These are phyloP conservation scores for Chlorophyllum brunneum DNA, from an alignment of 768 basidiomycete genomes.

Conservation along the genomic window DNA sequence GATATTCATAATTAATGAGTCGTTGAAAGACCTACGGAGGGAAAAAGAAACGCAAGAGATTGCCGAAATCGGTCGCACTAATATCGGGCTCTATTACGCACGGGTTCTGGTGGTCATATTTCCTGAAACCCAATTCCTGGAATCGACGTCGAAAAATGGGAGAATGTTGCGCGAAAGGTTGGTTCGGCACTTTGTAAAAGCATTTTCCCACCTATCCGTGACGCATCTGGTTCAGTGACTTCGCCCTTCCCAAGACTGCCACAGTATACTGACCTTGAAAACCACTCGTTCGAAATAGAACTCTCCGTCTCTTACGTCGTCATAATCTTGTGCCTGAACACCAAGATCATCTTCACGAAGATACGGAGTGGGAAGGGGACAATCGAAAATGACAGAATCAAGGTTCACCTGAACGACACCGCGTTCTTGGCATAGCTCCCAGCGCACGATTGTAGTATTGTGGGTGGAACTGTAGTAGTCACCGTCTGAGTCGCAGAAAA, in stretches of 20 bases:
- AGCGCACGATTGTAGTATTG: not conserved
- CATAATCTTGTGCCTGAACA: not conserved
- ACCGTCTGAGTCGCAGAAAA: not conserved
- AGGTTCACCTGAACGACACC: not conserved
- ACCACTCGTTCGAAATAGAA: constrained; percentile 9
- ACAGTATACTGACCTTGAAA: not conserved
- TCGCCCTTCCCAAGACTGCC: not conserved
- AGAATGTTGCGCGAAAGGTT: constrained; percentile 5
- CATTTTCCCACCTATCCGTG: not conserved
- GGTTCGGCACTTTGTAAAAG: constrained; percentile 4
- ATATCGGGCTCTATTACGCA: not conserved
- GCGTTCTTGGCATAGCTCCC: not conserved
- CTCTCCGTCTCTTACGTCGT: not conserved
- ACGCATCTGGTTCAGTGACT: no score
- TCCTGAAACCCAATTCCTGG: not conserved
- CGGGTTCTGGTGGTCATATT: constrained; percentile 6
- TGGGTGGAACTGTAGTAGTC: not conserved
- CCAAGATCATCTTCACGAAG: not conserved
- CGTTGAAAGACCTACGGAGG: not conserved
- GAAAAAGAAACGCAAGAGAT: constrained; percentile 3
- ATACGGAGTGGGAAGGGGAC: not conserved
- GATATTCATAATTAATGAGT: not conserved
- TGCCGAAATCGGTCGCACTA: not conserved
- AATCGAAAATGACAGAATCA: not conserved
- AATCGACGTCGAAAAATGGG: not conserved